Evolutionary conservation across 139 green algal genomes (phyloP), one percentile per base, ranked within the genome.

Genomic region (Monoraphidium neglectum): DNA sequence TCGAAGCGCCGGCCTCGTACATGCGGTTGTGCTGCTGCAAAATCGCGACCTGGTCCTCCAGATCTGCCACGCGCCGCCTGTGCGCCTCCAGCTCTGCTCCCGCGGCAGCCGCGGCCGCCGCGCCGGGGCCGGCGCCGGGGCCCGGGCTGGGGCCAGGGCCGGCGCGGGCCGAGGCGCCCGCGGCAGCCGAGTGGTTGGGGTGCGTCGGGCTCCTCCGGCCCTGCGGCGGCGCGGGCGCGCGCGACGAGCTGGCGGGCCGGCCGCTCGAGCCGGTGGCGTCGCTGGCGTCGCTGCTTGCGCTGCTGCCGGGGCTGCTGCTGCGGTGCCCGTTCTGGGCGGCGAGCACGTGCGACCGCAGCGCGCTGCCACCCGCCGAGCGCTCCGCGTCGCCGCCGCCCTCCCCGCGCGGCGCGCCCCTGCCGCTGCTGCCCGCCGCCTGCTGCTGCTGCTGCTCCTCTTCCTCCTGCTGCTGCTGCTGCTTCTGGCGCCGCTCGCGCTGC

Each of bases 391-490:
- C 8, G 43, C 8, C 43, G 43, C 43, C 43, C 8, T 12, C 43
- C 43, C 12, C 43, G 49, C 1, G 23, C 33, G n/a, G 67, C 79
- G 64, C 74, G 62, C 33, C 57, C 8, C 47, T 40, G 60, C 69
- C 64, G 49, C 61, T 77, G 68, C 59, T 77, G 37, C 38, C 47
- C 3, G 60, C 60, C 16, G 35, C 43, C 43, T 61, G 46, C 61
- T 40, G 72, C 61, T 75, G 37, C n/a, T 75, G 74, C 53, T 80
- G 37, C 5, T 86, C 79, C 16, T 86, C 79, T 10, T 81, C 72
- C 67, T 86, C 15, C 33, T 70, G 32, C 21, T 70, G 62, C 35
- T 70, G 33, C 62, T 70, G 33, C 62, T 70, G 33, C 62, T 70
- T 8, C 62, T 47, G 12, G 32, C 33, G 56, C 2, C 56, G 47